These are phyloP conservation scores for Mycena galopus DNA, from an alignment of 768 basidiomycete species.

Conservation along the genomic window DNA sequence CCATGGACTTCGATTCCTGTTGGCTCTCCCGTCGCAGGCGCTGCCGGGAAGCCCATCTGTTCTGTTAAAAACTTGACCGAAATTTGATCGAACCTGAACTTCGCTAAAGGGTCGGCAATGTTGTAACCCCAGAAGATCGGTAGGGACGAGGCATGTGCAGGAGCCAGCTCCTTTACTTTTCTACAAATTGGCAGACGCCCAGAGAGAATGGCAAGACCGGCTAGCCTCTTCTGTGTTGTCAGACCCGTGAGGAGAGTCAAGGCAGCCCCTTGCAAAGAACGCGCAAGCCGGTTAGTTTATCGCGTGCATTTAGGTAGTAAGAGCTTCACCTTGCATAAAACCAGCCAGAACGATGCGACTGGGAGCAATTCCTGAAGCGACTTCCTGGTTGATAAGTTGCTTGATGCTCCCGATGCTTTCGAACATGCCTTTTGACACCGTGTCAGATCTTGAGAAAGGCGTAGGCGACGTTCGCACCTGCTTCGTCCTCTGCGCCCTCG, in stretches of 20 bases:
- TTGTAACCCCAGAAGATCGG: slow-evolving; percentile 39
- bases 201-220: slow-evolving; percentile 55
- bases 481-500: slow-evolving; percentile 45
- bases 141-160: slow-evolving; percentile 27
- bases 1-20: slow-evolving; percentile 16
- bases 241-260: slow-evolving; percentile 57
- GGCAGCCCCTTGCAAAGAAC: slow-evolving; percentile 62
- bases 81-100: background rate
- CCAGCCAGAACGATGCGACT: slow-evolving; percentile 62
- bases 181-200: slow-evolving; percentile 58
- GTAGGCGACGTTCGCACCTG: background rate
- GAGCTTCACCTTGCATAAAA: no score
- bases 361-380: slow-evolving; percentile 55
- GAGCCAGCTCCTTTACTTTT: slow-evolving; percentile 46
- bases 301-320: no score
- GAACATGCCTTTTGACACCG: slow-evolving; percentile 49
- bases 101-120: slow-evolving; percentile 16
- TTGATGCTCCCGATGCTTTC: slow-evolving; percentile 51
- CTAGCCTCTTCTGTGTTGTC: slow-evolving; percentile 50
- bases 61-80: slow-evolving; percentile 10
- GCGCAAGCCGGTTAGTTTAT: no score
- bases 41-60: slow-evolving; percentile 7
- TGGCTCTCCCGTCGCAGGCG: slow-evolving; percentile 10
- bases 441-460: background rate
- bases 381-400: slow-evolving; percentile 55